Evolutionary conservation across 2,329 filamentous ascomycete species (phyloP).

Genomic region (Arachnopeziza araneosa): DNA sequence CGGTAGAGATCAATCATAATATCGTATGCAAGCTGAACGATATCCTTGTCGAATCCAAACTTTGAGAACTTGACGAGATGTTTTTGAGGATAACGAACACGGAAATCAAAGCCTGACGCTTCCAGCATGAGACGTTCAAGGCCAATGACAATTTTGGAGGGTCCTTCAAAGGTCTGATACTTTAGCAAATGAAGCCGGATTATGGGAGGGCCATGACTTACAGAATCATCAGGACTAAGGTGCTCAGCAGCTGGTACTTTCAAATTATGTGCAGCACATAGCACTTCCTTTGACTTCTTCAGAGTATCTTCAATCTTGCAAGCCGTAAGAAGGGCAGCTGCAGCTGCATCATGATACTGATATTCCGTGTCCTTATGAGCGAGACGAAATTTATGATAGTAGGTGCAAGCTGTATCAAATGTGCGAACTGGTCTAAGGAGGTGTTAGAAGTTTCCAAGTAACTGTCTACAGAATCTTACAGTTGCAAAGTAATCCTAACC

Average conservation of each 20-base stretch:
- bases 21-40: slow-evolving; percentile 67
- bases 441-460: neutral
- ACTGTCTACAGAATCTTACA: slow-evolving; percentile 50
- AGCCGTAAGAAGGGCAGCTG: slow-evolving; percentile 82
- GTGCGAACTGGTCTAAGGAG: slow-evolving; percentile 71
- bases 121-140: slow-evolving; percentile 92
- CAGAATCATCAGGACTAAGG: slow-evolving; percentile 74
- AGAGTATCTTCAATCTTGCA: slow-evolving; percentile 98
- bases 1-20: slow-evolving; percentile 88
- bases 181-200: neutral
- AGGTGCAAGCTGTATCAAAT: slow-evolving; percentile 84
- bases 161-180: slow-evolving; percentile 67
- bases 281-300: slow-evolving; percentile 91
- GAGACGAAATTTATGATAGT: slow-evolving; percentile 91
- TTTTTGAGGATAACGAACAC: slow-evolving; percentile 81
- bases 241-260: slow-evolving; percentile 58
- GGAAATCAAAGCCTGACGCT: slow-evolving; percentile 88
- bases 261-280: slow-evolving; percentile 84
- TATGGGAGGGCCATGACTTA: slow-evolving; percentile 35
- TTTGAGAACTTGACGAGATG: slow-evolving; percentile 72
- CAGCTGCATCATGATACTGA: slow-evolving; percentile 77
- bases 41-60: slow-evolving; percentile 41
- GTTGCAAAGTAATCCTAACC: slow-evolving; percentile 68
- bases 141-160: slow-evolving; percentile 76
- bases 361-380: slow-evolving; percentile 82